Evolutionary conservation across 1,284 basidiomycete species (phyloP).

Genomic region (Gomphus sp.): DNA sequence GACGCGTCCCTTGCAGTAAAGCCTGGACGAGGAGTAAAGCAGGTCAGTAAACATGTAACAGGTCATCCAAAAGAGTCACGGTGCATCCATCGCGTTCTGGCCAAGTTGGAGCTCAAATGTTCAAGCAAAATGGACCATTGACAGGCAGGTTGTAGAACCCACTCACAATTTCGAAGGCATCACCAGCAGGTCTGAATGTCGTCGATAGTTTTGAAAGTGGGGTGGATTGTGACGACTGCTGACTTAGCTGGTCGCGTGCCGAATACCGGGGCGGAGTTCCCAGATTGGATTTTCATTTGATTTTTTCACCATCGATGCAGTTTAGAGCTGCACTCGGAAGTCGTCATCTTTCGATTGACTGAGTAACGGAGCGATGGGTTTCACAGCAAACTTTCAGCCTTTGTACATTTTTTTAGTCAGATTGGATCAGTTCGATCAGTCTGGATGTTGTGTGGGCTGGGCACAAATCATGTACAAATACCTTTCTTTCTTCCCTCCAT

Average conservation of each 20-base stretch:
- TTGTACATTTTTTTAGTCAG: neutral
- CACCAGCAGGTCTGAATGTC: constrained; percentile 38
- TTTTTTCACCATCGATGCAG: constrained; percentile 30
- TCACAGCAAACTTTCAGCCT: neutral
- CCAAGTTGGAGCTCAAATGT: constrained; percentile 11
- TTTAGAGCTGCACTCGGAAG: constrained; percentile 31
- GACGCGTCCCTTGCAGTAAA: constrained; percentile 96
- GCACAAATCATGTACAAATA: constrained; percentile 1
- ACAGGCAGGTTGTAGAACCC: constrained; percentile 11
- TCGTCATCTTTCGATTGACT: constrained; percentile 20
- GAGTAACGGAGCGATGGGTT: constrained; percentile 40
- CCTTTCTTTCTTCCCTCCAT: neutral
- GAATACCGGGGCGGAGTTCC: neutral
- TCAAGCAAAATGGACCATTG: neutral
- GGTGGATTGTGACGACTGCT: constrained; percentile 3
- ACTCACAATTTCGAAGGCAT: constrained; percentile 75
- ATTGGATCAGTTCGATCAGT: constrained; percentile 1
- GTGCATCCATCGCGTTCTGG: constrained; percentile 27
- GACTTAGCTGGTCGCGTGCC: neutral
- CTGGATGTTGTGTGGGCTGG: neutral
- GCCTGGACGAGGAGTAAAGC: constrained; percentile 43
- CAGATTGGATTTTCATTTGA: neutral
- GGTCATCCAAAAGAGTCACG: constrained; percentile 28
- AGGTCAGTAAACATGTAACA: constrained; percentile 6
- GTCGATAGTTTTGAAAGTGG: constrained; percentile 15